Percentiles rank a stretch among this genome's conserved stretches.
These are phyloP conservation scores for Tilletia walkeri DNA, from an alignment of 1,284 basidiomycete genomes.

Conservation along the genomic window DNA sequence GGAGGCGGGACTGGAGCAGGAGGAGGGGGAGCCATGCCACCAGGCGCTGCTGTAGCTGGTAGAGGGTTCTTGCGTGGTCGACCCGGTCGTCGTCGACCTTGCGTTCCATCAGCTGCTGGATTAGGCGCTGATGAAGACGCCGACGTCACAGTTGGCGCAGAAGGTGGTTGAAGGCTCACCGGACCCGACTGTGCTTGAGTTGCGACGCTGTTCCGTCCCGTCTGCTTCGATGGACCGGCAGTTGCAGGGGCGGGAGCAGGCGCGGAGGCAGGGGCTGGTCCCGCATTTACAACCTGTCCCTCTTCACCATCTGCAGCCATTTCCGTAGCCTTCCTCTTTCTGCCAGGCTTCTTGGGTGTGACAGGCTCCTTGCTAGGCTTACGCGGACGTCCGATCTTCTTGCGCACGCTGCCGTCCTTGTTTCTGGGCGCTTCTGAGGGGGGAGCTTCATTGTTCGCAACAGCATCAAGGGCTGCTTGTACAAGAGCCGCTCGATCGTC, in stretches of 20 bases:
- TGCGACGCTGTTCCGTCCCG: no score
- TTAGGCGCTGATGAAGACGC: no score
- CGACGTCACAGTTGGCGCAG: no score
- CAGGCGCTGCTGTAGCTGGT: background rate
- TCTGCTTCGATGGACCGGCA: background rate
- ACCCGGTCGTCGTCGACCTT: no score
- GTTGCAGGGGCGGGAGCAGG: background rate
- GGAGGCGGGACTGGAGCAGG: background rate
- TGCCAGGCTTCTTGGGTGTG: constrained; percentile 11
- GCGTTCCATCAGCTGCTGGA: no score
- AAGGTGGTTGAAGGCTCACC: no score
- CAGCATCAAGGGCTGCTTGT: constrained; percentile 2
- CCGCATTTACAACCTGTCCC: no score
- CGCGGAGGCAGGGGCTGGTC: background rate
- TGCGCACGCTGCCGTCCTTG: constrained; percentile 17
- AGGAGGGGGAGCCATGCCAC: background rate
- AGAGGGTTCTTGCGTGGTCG: no score
- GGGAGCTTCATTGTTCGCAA: constrained; percentile 9
- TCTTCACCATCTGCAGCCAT: no score
- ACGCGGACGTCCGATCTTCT: constrained; percentile 1
- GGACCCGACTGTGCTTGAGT: no score
- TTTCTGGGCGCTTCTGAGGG: constrained; percentile 11
- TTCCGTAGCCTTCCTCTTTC: background rate
- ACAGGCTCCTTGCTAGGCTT: background rate
- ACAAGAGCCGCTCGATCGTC: constrained; percentile 8